Evolutionary conservation across 2,329 filamentous ascomycete genomes (phyloP).

Genomic region (Ascochyta pisi): DNA sequence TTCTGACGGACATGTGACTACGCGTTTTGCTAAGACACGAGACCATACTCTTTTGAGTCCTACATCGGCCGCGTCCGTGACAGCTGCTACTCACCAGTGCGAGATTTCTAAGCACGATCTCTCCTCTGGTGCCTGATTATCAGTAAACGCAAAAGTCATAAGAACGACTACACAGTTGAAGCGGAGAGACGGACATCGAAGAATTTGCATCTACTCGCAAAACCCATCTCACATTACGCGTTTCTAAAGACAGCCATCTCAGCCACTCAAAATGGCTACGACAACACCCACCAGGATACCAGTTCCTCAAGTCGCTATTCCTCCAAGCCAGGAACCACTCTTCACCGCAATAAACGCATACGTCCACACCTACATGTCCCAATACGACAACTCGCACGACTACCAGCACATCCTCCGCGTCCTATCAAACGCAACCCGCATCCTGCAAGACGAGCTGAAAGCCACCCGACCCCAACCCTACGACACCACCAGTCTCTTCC

Average conservation of each 20-base stretch:
- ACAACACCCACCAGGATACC: slow-evolving; percentile 8
- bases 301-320: slow-evolving; percentile 39
- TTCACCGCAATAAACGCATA: slow-evolving; percentile 41
- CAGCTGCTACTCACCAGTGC: slow-evolving; percentile 1
- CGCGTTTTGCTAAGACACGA: slow-evolving; percentile 11
- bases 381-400: slow-evolving; percentile 80
- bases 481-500: slow-evolving; percentile 66
- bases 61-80: slow-evolving; percentile 1
- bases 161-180: background rate
- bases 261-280: background rate
- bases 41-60: slow-evolving; percentile 11
- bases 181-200: background rate
- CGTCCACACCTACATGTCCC: slow-evolving; percentile 48
- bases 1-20: slow-evolving; percentile 7
- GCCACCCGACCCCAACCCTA: slow-evolving; percentile 44
- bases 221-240: background rate
- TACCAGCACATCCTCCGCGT: slow-evolving; percentile 85
- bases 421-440: slow-evolving; percentile 71
- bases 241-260: background rate
- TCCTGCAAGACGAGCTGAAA: slow-evolving; percentile 61
- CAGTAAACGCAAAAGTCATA: background rate
- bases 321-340: slow-evolving; percentile 25
- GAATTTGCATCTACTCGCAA: background rate
- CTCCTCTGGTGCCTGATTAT: too few species aligned
- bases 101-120: background rate